phyloP scores from a whole-genome alignment of 2,329 filamentous ascomycete species.

The Fusarium verticillioides region DNA sequence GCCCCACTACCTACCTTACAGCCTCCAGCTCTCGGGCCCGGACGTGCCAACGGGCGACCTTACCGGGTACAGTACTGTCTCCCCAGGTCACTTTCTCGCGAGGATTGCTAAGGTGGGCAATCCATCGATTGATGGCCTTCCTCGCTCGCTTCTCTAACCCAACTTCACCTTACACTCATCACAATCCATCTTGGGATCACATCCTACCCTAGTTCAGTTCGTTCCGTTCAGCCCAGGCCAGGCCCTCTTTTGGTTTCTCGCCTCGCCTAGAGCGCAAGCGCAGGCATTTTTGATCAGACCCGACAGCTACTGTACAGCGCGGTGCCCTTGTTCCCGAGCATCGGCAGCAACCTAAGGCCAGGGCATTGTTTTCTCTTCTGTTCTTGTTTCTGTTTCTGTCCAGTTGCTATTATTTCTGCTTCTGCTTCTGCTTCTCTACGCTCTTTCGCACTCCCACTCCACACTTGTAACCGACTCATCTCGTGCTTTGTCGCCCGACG shows the following conservation, averaged over 20 bases:
- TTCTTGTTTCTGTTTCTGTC: constrained; percentile 27
- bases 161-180: constrained; percentile 30
- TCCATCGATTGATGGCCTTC: constrained; percentile 4
- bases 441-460: constrained; percentile 42
- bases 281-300: constrained; percentile 15
- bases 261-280: constrained; percentile 40
- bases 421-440: constrained; percentile 43
- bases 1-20: constrained; percentile 23
- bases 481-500: constrained; percentile 43
- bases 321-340: constrained; percentile 35
- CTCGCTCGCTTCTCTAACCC: constrained; percentile 34
- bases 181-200: constrained; percentile 29
- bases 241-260: constrained; percentile 36
- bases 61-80: constrained; percentile 24
- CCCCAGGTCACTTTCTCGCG: constrained; percentile 20
- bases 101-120: constrained; percentile 16
- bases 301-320: constrained; percentile 13
- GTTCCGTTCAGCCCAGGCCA: constrained; percentile 25
- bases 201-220: constrained; percentile 37
- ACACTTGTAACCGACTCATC: constrained; percentile 32
- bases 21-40: constrained; percentile 15
- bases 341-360: constrained; percentile 1
- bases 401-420: constrained; percentile 26
- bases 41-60: constrained; percentile 36
- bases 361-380: constrained; percentile 37